Evolutionary conservation across 2,329 filamentous ascomycete genomes (phyloP).

Genomic region (Paraphaeosphaeria minitans): DNA sequence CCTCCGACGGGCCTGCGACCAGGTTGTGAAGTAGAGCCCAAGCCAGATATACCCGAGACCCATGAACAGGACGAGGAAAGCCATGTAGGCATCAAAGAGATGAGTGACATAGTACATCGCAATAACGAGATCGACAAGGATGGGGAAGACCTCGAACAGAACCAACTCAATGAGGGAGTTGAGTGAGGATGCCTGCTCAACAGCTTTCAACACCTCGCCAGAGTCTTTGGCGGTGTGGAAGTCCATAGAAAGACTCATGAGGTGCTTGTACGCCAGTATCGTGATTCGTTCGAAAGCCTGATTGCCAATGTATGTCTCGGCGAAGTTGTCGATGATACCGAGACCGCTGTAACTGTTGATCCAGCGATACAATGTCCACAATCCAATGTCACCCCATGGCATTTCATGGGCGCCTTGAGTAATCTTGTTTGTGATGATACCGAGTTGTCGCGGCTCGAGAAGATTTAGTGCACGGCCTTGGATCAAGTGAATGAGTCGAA

Average conservation of each 20-base stretch:
- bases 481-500: constrained; percentile 72
- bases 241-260: constrained; percentile 72
- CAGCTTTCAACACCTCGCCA: constrained; percentile 67
- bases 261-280: constrained; percentile 67
- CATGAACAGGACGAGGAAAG: constrained; percentile 47
- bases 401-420: constrained; percentile 54
- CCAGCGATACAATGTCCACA: constrained; percentile 56
- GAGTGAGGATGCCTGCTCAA: constrained; percentile 67
- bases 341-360: constrained; percentile 60
- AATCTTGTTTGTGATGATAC: constrained; percentile 75
- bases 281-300: constrained; percentile 63
- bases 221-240: constrained; percentile 71
- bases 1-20: constrained; percentile 48
- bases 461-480: constrained; percentile 74
- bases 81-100: constrained; percentile 64
- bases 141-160: constrained; percentile 65
- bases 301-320: constrained; percentile 62
- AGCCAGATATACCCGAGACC: constrained; percentile 58
- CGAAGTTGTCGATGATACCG: constrained; percentile 55
- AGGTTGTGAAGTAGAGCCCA: constrained; percentile 51
- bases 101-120: constrained; percentile 66
- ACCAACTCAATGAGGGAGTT: constrained; percentile 64
- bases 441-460: constrained; percentile 79
- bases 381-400: constrained; percentile 59
- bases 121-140: constrained; percentile 65